Conservation (phyloP, 306 rosid genomes). For the Cucumis sativus region DNA sequence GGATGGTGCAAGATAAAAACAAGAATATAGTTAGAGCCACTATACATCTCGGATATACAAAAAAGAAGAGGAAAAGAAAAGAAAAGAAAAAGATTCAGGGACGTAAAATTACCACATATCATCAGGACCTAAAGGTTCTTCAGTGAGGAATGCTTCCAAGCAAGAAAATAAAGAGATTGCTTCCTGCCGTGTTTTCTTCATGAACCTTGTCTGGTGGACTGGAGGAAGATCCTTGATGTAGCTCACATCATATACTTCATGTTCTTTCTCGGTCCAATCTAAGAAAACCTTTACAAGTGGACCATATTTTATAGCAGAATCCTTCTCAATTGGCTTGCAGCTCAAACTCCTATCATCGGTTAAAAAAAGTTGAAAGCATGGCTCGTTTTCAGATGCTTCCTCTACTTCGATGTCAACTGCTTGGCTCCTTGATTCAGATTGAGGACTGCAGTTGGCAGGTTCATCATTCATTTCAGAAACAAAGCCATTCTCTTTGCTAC, state of each 20-base stretch:
- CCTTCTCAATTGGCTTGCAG: slow-evolving; percentile 56
- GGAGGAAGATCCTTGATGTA: slow-evolving; percentile 91
- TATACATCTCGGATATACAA: neutral
- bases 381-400: slow-evolving; percentile 37
- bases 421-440: slow-evolving; percentile 16
- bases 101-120: slow-evolving; percentile 75
- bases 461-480: slow-evolving; percentile 33
- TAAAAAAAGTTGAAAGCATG: slow-evolving; percentile 52
- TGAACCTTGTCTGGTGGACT: slow-evolving; percentile 61
- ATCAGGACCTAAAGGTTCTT: slow-evolving; percentile 96
- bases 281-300: slow-evolving; percentile 39
- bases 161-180: slow-evolving; percentile 90
- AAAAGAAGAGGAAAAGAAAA: no score
- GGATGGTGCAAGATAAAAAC: neutral
- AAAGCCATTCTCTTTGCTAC: slow-evolving; percentile 64
- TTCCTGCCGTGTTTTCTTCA: slow-evolving; percentile 84
- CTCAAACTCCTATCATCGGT: slow-evolving; percentile 32
- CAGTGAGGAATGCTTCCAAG: slow-evolving; percentile 92
- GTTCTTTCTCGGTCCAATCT: slow-evolving; percentile 76
- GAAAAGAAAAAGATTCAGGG: neutral
- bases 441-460: slow-evolving; percentile 31
- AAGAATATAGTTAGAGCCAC: slow-evolving; percentile 5
- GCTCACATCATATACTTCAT: slow-evolving; percentile 54
- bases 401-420: slow-evolving; percentile 27
- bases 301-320: slow-evolving; percentile 34